Evolutionary conservation across 2,329 filamentous ascomycete genomes (phyloP).

Genomic region (Xylaria arbuscula): DNA sequence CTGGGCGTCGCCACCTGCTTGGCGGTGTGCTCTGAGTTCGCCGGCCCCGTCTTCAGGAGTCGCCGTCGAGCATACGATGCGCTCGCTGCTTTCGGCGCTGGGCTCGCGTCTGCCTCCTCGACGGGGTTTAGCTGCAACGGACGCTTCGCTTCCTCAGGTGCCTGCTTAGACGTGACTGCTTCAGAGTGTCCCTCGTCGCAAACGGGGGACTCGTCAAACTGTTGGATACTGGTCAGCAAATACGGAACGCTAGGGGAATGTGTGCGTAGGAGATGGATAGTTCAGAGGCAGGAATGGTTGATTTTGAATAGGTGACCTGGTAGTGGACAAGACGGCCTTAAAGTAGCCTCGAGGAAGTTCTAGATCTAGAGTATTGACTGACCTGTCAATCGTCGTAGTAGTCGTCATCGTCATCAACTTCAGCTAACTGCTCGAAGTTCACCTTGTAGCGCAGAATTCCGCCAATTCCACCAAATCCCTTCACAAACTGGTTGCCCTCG

Average conservation of each 20-base stretch:
- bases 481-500: constrained; percentile 99
- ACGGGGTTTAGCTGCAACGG: constrained; percentile 57
- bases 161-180: constrained; percentile 60
- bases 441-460: constrained; percentile 98
- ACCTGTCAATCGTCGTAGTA: constrained; percentile 76
- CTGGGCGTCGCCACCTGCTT: constrained; percentile 69
- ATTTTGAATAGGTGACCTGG: constrained; percentile 18
- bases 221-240: constrained; percentile 79
- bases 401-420: constrained; percentile 90
- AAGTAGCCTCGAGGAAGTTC: constrained; percentile 31
- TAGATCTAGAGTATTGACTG: constrained; percentile 37
- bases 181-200: constrained; percentile 85
- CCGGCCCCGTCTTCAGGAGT: constrained; percentile 59
- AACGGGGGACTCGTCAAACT: constrained; percentile 78
- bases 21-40: constrained; percentile 58
- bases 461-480: constrained; percentile 98
- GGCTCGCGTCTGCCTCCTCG: constrained; percentile 47
- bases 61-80: constrained; percentile 57
- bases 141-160: constrained; percentile 53
- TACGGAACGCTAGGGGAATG: constrained; percentile 26
- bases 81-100: constrained; percentile 48
- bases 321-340: constrained; percentile 29
- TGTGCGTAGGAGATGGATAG: constrained; percentile 8
- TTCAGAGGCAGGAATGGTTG: constrained; percentile 6
- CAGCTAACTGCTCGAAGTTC: constrained; percentile 98